Conservation (phyloP, 2,329 filamentous ascomycete genomes). For the Fusarium sp. region DNA sequence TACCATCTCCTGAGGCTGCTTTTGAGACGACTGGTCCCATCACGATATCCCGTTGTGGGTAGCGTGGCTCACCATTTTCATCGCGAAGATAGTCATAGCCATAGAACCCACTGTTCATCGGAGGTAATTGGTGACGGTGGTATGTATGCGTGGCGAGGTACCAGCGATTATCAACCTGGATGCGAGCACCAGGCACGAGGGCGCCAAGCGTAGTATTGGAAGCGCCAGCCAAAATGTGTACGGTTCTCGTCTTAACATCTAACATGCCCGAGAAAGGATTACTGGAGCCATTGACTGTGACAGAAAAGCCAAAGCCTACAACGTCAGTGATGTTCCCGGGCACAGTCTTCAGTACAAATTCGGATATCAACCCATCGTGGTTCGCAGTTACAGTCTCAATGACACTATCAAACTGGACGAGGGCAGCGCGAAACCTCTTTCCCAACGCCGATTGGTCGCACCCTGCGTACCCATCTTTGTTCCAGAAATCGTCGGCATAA, state of each 20-base stretch:
- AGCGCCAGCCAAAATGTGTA: neutral
- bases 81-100: neutral
- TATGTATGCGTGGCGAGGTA: constrained; percentile 21
- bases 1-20: neutral
- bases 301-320: neutral
- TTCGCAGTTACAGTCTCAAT: neutral
- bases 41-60: neutral
- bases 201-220: neutral
- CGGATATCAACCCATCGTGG: neutral
- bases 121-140: constrained; percentile 34
- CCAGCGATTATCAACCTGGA: constrained; percentile 18
- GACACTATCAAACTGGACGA: neutral
- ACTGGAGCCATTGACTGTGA: neutral
- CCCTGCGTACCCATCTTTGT: constrained; percentile 11
- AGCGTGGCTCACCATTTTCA: neutral
- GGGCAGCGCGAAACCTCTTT: constrained; percentile 7
- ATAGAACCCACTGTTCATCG: constrained; percentile 5
- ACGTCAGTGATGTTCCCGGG: neutral
- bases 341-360: neutral
- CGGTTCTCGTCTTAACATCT: neutral
- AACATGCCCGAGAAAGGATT: neutral
- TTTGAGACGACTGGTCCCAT: neutral
- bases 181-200: neutral
- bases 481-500: neutral
- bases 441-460: constrained; percentile 24